Conservation (phyloP, 371 early-diverging fungal species). For the Fennellomyces sp. region DNA sequence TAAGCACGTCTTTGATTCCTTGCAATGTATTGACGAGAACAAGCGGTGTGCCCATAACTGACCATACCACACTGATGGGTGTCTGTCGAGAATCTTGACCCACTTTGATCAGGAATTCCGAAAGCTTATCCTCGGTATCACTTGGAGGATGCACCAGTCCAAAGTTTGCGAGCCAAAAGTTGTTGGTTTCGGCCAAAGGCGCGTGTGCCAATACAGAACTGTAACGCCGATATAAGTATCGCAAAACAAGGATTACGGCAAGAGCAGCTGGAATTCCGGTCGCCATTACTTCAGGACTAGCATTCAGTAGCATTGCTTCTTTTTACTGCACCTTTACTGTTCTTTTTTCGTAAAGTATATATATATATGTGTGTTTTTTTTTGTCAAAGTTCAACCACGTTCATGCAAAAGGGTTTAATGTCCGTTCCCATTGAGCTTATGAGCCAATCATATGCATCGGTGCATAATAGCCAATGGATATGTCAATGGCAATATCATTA, state of each 20-base stretch:
- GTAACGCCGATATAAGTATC: slow-evolving; percentile 29
- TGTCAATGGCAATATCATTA: slow-evolving; percentile 1
- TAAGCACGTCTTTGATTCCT: slow-evolving; percentile 47
- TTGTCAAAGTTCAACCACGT: too few relatives aligned
- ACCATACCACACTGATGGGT: slow-evolving; percentile 49
- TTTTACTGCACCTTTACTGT: too few relatives aligned
- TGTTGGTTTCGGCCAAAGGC: slow-evolving; percentile 28
- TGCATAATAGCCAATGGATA: slow-evolving; percentile 8
- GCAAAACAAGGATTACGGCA: not conserved
- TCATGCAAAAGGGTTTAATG: too few relatives aligned
- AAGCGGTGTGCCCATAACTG: slow-evolving; percentile 37
- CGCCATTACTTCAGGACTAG: not conserved
- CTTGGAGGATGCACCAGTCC: slow-evolving; percentile 47
- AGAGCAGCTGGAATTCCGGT: not conserved
- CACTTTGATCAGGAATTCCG: slow-evolving; percentile 35
- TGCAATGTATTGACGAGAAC: slow-evolving; percentile 45
- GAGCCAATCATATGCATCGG: slow-evolving; percentile 5
- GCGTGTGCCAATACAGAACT: slow-evolving; percentile 26
- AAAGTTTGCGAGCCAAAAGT: slow-evolving; percentile 35
- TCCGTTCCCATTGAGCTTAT: slow-evolving; percentile 4
- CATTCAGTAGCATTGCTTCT: not conserved
- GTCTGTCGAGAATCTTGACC: slow-evolving; percentile 32
- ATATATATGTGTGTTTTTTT: too few relatives aligned
- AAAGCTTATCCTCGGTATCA: slow-evolving; percentile 31
- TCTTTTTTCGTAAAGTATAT: too few relatives aligned